These are phyloP conservation scores for Phytophthora hibernalis DNA, from an alignment of 352 stramenopile species.

Conservation along the genomic window DNA sequence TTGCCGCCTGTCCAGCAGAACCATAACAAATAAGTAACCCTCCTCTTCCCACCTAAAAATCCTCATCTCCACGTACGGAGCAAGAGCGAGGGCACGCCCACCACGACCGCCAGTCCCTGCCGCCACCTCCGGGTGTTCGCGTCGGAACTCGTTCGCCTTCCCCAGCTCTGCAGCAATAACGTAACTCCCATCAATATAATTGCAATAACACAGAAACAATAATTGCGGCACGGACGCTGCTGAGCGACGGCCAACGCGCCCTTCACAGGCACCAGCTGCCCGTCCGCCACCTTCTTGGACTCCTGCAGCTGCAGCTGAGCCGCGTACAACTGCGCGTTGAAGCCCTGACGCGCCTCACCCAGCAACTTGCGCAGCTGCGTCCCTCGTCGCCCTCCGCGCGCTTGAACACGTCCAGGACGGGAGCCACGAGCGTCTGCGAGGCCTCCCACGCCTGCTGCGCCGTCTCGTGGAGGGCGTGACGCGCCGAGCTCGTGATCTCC, in stretches of 20 bases:
- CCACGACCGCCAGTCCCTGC: constrained; percentile 62
- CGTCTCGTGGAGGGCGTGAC: constrained; percentile 49
- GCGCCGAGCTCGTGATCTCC: constrained; percentile 68
- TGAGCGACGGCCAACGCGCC: constrained; percentile 47
- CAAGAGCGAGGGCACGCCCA: constrained; percentile 71
- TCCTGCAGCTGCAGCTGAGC: constrained; percentile 59
- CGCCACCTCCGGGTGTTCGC: constrained; percentile 70
- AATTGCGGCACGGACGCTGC: constrained; percentile 47
- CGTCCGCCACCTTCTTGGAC: constrained; percentile 59
- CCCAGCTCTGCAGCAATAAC: constrained; percentile 62
- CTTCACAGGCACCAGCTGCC: constrained; percentile 72
- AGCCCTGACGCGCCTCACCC: constrained; percentile 44
- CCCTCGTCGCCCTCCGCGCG: constrained; percentile 67
- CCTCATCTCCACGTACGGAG: constrained; percentile 58
- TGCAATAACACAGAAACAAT: neutral
- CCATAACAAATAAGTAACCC: constrained; percentile 2
- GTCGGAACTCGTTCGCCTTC: constrained; percentile 81
- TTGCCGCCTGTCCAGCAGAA: constrained; percentile 57
- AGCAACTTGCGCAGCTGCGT: constrained; percentile 74
- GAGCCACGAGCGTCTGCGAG: constrained; percentile 51
- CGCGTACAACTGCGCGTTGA: constrained; percentile 74
- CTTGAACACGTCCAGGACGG: constrained; percentile 70
- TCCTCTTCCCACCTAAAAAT: neutral
- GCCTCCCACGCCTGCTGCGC: constrained; percentile 47
- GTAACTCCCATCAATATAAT: constrained; percentile 1